A percentile compares a stretch with the other conserved stretches of the same genome.
phyloP scores from a whole-genome alignment of 2,329 filamentous ascomycete genomes.

The Claviceps pusilla region DNA sequence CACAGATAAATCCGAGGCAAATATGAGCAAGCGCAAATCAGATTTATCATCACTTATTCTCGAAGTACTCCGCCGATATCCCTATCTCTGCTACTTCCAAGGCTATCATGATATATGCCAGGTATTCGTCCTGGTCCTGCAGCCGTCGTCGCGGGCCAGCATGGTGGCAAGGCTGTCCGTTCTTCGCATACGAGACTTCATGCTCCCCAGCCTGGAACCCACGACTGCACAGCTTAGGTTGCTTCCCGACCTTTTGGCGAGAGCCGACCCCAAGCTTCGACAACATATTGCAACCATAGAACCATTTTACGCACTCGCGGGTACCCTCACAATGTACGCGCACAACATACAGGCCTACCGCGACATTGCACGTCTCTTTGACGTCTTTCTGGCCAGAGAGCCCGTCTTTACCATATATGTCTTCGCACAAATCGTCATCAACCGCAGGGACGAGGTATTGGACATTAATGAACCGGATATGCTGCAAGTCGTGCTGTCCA shows the following conservation, averaged over 20 bases:
- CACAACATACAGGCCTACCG: slow-evolving; percentile 86
- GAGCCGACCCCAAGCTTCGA: slow-evolving; percentile 56
- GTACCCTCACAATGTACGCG: slow-evolving; percentile 87
- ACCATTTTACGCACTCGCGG: slow-evolving; percentile 87
- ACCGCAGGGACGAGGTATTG: slow-evolving; percentile 69
- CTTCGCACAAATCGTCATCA: slow-evolving; percentile 75
- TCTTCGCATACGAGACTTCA: slow-evolving; percentile 88
- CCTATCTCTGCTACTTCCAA: slow-evolving; percentile 88
- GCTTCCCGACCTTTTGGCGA: slow-evolving; percentile 64
- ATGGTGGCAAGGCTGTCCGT: slow-evolving; percentile 71
- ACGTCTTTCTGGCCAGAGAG: slow-evolving; percentile 75
- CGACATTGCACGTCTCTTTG: slow-evolving; percentile 81
- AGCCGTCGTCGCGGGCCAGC: slow-evolving; percentile 40
- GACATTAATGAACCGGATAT: slow-evolving; percentile 88
- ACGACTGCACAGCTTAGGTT: slow-evolving; percentile 75
- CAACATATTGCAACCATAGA: slow-evolving; percentile 61
- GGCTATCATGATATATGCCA: slow-evolving; percentile 98
- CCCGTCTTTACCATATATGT: slow-evolving; percentile 84
- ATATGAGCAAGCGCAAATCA: slow-evolving; percentile 55
- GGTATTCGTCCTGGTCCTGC: slow-evolving; percentile 78
- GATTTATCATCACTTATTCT: slow-evolving; percentile 71
- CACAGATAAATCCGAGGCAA: slow-evolving; percentile 50
- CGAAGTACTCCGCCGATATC: slow-evolving; percentile 63
- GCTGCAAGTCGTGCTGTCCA: slow-evolving; percentile 75
- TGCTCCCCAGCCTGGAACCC: slow-evolving; percentile 75